Evolutionary conservation across 129 eudicot genomes (phyloP), one percentile per base, ranked within the genome.

Genomic region (Glebionis coronaria): DNA sequence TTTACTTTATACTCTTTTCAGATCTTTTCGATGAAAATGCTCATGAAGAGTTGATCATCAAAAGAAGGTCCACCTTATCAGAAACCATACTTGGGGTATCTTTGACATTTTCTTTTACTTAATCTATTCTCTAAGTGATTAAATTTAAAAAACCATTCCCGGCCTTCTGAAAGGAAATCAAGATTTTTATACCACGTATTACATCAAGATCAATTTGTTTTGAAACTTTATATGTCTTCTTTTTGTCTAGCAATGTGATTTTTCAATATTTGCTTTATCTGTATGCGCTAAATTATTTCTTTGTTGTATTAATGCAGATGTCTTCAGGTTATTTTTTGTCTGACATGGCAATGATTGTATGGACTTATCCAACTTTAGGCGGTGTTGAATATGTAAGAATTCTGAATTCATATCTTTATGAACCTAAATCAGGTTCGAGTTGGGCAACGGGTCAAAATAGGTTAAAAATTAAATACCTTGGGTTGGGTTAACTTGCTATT

Each of bases 371-470:
- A 6, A 78, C 88, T 65, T 79, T 93, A 76, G 99, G 99, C 15
- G 99, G 99, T 16, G 25, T 80, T 77, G 99, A 93, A 77, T 93
- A 82, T 86, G 99, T 93, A 86, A 93, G 99, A 78, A 50, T 50
- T 68, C 12, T 60, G 14, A 21, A 16, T 16, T 44, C 25, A 23
- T 23, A 23, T 23, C 25, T 1, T 14, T 56, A 9, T 18, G 19
- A 6, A 44, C 42, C 10, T 35, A 35, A 35, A 35, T 35, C 8
- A 35, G 42, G 10, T 6, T n/a, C 42, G 42, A 0, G 9, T 35
- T 35, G 42, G 9, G 42, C 7, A 6, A 35, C 1, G 42, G 42
- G 42, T 7, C 42, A 35, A 3, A 35, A 35, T 9, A 35, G 42
- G 2, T 35, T 35, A 35, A 35, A 6, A 9, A 7, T 35, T 6